These are phyloP conservation scores for Paramecium pentaurelia DNA, from an alignment of 73 alveolate genomes.

Conservation along the genomic window DNA sequence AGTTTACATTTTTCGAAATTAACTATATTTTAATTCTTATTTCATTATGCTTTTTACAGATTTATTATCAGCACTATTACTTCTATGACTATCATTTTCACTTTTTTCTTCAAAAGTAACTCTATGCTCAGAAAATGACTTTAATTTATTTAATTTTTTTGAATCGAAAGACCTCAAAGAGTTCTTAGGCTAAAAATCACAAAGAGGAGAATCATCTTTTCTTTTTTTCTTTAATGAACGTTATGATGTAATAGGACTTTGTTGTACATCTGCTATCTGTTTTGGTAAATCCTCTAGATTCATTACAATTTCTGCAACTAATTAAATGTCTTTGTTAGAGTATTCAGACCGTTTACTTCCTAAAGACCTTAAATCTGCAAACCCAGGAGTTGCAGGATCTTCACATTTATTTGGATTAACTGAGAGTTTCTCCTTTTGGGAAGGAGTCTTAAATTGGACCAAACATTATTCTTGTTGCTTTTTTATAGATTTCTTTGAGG, in stretches of 20 bases:
- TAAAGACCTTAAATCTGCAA: background rate
- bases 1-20: background rate
- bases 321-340: background rate
- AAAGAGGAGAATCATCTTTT: conserved; percentile 32
- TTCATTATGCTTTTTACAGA: background rate
- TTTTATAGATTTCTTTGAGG: background rate
- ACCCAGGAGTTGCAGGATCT: conserved; percentile 10
- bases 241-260: background rate
- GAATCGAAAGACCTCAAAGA: conserved; percentile 3
- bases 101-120: background rate
- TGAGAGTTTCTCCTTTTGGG: background rate
- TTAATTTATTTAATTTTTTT: background rate
- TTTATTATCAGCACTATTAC: background rate
- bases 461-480: background rate
- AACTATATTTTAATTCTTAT: background rate
- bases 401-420: background rate
- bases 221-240: background rate
- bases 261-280: background rate
- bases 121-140: background rate
- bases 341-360: background rate
- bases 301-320: background rate
- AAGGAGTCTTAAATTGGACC: background rate
- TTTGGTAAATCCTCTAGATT: background rate
- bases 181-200: background rate
- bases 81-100: background rate